Evolutionary conservation across 352 stramenopile species (phyloP).

Genomic region (Phytophthora uliginosa): DNA sequence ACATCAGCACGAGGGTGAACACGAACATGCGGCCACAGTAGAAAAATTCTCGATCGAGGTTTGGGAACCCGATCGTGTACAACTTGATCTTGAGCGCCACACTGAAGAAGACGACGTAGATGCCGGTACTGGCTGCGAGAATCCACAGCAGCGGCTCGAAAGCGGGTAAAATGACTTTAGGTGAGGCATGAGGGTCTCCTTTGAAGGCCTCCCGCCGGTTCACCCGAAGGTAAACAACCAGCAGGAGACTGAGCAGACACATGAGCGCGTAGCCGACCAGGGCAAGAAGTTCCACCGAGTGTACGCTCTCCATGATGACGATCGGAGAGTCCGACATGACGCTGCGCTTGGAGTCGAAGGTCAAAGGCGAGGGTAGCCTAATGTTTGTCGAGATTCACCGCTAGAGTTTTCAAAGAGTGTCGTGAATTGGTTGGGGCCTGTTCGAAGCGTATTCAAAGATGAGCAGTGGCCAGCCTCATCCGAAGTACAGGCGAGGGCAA

Average conservation of each 20-base stretch:
- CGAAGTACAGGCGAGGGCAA: not conserved
- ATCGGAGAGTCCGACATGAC: not conserved
- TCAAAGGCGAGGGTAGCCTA: not conserved
- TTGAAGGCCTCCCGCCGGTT: conserved; percentile 43
- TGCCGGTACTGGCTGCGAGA: conserved; percentile 25
- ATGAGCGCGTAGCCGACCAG: conserved; percentile 46
- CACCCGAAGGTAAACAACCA: conserved; percentile 47
- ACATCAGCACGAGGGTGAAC: conserved; percentile 52
- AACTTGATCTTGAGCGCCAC: conserved; percentile 33
- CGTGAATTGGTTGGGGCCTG: not conserved
- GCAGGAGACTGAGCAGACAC: conserved; percentile 34
- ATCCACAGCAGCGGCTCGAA: conserved; percentile 63
- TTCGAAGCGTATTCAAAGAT: conserved; percentile 17
- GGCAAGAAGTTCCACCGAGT: conserved; percentile 34
- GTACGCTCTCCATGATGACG: conserved; percentile 10
- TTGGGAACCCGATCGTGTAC: conserved; percentile 32
- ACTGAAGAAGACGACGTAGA: conserved; percentile 52
- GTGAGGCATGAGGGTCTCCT: conserved; percentile 37
- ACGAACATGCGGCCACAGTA: conserved; percentile 60
- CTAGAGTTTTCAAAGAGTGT: not conserved
- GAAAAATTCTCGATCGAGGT: conserved; percentile 38
- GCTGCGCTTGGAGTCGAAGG: not conserved
- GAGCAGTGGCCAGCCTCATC: conserved; percentile 3
- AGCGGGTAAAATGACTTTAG: conserved; percentile 57
- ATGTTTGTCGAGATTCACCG: not conserved